A percentile compares a stretch with the other conserved stretches of the same genome.
phyloP scores from a whole-genome alignment of 2,329 filamentous ascomycete species.

The Fusarium chlamydosporum region DNA sequence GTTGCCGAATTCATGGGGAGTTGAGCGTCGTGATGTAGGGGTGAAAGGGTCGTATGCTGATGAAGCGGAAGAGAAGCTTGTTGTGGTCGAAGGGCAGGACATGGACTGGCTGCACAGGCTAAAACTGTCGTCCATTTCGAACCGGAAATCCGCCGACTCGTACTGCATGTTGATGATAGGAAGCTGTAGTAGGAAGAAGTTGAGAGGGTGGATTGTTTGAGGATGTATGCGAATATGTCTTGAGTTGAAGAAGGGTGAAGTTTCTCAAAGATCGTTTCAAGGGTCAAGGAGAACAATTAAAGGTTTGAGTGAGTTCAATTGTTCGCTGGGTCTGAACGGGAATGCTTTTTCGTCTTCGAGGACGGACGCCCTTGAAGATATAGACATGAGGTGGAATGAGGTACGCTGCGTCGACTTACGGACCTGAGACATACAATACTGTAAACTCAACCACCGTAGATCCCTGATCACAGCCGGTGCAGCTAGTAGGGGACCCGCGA shows the following conservation, averaged over 20 bases:
- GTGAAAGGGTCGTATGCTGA: conserved; percentile 62
- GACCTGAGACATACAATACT: conserved; percentile 55
- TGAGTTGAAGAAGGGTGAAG: conserved; percentile 36
- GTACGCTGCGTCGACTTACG: conserved; percentile 52
- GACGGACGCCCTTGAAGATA: conserved; percentile 60
- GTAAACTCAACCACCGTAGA: conserved; percentile 55
- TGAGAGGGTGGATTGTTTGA: conserved; percentile 20
- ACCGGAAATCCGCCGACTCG: conserved; percentile 57
- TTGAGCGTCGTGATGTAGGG: conserved; percentile 61
- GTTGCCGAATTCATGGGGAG: conserved; percentile 56
- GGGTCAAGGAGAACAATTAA: conserved; percentile 38
- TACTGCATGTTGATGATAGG: conserved; percentile 55
- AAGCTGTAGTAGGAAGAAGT: conserved; percentile 26
- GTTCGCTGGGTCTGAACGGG: conserved; percentile 52
- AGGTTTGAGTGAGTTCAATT: conserved; percentile 28
- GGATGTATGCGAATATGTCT: conserved; percentile 33
- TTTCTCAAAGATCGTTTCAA: conserved; percentile 37
- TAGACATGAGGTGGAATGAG: conserved; percentile 58
- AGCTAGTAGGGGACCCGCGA: conserved; percentile 54
- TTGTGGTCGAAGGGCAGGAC: conserved; percentile 55
- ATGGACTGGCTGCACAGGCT: conserved; percentile 56
- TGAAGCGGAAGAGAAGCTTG: conserved; percentile 59
- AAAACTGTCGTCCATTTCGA: conserved; percentile 60
- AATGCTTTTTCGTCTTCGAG: conserved; percentile 54
- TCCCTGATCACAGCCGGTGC: conserved; percentile 51